A percentile compares a stretch with the other conserved stretches of the same genome.
These are phyloP conservation scores for Pyrenochaeta sp. DNA, from an alignment of 2,329 filamentous ascomycete genomes.

Conservation along the genomic window DNA sequence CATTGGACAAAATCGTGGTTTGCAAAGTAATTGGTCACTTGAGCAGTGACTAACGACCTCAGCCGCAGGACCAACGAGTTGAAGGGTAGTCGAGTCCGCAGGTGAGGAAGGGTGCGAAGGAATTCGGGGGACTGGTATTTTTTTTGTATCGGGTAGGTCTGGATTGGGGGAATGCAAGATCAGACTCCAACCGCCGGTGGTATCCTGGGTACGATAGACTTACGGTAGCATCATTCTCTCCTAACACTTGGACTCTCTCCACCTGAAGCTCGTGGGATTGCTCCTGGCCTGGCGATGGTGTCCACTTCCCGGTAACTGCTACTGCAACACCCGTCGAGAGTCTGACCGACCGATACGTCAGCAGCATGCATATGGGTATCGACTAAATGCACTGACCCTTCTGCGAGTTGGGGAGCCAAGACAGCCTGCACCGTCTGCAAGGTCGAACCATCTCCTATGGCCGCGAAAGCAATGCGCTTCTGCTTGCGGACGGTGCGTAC, in stretches of 20 bases:
- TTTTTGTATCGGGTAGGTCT: constrained; percentile 95
- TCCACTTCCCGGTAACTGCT: constrained; percentile 79
- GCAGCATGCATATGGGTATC: constrained; percentile 10
- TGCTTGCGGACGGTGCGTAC: constrained; percentile 86
- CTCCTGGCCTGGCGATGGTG: constrained; percentile 70
- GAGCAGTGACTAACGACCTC: constrained; percentile 79
- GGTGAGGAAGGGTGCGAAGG: constrained; percentile 85
- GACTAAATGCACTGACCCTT: constrained; percentile 66
- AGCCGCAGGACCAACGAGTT: constrained; percentile 83
- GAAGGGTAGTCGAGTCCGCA: constrained; percentile 81
- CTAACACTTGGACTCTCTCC: constrained; percentile 72
- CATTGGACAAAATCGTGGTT: constrained; percentile 77
- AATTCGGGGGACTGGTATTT: constrained; percentile 94
- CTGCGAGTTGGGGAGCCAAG: constrained; percentile 73
- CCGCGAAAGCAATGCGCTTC: constrained; percentile 83
- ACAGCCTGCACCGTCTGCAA: constrained; percentile 82
- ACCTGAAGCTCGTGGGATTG: constrained; percentile 86
- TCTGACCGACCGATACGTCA: constrained; percentile 57
- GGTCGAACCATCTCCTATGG: constrained; percentile 87
- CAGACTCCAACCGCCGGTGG: constrained; percentile 18
- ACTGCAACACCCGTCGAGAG: constrained; percentile 84
- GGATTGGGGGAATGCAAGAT: constrained; percentile 20
- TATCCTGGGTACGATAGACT: constrained; percentile 43
- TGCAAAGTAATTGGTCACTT: constrained; percentile 79
- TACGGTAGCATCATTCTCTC: constrained; percentile 81